Conservation (phyloP, 2,329 filamentous ascomycete genomes). For the Thielaviopsis euricoi region DNA sequence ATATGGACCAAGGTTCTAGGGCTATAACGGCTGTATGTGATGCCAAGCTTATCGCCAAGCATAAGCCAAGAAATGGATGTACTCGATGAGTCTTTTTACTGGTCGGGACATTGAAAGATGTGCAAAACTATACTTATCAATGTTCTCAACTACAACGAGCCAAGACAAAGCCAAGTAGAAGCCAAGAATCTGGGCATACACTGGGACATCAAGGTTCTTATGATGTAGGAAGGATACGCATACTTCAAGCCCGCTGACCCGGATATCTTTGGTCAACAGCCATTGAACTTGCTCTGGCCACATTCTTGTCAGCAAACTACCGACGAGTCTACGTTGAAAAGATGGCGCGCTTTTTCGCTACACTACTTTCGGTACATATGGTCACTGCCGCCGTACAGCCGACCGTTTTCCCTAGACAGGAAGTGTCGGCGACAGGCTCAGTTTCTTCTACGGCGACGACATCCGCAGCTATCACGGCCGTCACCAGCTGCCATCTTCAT, state of each 20-base stretch:
- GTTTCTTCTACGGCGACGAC: not conserved
- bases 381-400: not conserved
- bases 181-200: not conserved
- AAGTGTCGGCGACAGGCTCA: not conserved
- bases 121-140: not conserved
- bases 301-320: too few species aligned
- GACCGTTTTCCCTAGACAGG: not conserved
- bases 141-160: not conserved
- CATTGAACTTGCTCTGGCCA: too few species aligned
- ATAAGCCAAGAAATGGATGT: not conserved
- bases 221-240: not conserved
- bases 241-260: not conserved
- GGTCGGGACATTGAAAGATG: not conserved
- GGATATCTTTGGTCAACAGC: not conserved
- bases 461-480: not conserved
- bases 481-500: conserved; percentile 17
- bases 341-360: not conserved
- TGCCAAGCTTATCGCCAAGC: conserved; percentile 1
- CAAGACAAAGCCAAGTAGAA: conserved; percentile 1
- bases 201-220: not conserved
- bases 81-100: not conserved
- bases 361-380: not conserved
- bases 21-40: not conserved
- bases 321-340: not conserved
- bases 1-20: not conserved